Evolutionary conservation across 371 early-diverging fungal species (phyloP).

Genomic region (Lichtheimia ornata): DNA sequence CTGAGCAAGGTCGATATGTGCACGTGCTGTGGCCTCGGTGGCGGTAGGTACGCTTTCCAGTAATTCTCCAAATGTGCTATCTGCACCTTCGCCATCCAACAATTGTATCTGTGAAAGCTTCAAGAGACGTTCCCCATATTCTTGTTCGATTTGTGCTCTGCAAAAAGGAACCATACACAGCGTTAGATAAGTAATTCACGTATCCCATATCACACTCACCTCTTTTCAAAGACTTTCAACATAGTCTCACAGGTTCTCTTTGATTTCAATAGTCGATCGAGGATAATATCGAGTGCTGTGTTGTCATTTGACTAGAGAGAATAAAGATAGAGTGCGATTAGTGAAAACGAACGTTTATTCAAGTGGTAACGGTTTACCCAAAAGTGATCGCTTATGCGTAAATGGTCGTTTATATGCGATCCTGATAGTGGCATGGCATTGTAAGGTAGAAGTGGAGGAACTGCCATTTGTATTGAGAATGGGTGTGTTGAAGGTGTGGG

Average conservation of each 20-base stretch:
- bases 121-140: constrained; percentile 24
- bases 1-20: constrained; percentile 32
- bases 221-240: constrained; percentile 12
- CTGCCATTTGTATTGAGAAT: not conserved
- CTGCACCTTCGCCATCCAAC: constrained; percentile 20
- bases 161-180: not conserved
- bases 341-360: not conserved
- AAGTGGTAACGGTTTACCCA: not conserved
- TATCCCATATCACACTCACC: not conserved
- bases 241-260: constrained; percentile 12
- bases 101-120: constrained; percentile 23
- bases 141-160: constrained; percentile 30
- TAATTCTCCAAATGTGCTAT: constrained; percentile 21
- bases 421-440: not conserved
- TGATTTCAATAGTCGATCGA: constrained; percentile 8
- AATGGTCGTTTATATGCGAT: too few relatives aligned
- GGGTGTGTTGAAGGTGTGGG: too few relatives aligned
- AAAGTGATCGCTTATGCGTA: constrained; percentile 7
- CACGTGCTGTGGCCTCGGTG: constrained; percentile 28
- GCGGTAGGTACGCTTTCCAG: constrained; percentile 23
- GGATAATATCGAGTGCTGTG: constrained; percentile 9
- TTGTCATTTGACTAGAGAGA: constrained; percentile 4
- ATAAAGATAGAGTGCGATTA: not conserved
- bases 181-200: not conserved
- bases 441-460: not conserved